phyloP scores from a whole-genome alignment of 257 asterid species.

The Coffea eugenioides region DNA sequence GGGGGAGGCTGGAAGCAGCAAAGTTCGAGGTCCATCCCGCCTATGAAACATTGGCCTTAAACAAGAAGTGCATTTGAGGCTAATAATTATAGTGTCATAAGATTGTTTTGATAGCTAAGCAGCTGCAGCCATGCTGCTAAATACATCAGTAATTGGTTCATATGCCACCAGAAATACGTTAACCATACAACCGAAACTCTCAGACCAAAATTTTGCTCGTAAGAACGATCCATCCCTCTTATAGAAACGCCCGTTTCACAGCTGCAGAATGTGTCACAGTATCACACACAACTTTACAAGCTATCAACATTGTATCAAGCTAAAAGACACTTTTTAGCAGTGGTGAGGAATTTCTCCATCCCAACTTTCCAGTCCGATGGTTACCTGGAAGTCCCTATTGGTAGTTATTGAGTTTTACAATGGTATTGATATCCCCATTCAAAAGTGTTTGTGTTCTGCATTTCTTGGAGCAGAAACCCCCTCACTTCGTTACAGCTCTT shows the following conservation, averaged over 20 bases:
- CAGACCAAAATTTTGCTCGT: background rate
- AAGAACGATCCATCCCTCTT: background rate
- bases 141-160: background rate
- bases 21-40: too few species aligned
- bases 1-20: too few species aligned
- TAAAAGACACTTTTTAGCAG: too few species aligned
- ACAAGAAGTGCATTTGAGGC: too few species aligned
- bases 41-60: too few species aligned
- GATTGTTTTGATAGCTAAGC: too few species aligned
- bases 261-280: background rate
- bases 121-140: too few species aligned
- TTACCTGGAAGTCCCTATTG: background rate
- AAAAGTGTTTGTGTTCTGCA: background rate
- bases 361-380: too few species aligned
- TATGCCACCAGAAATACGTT: background rate
- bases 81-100: too few species aligned
- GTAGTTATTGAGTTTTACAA: slow-evolving; percentile 1
- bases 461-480: slow-evolving; percentile 20
- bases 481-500: slow-evolving; percentile 15
- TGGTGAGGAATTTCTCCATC: background rate
- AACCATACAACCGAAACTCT: background rate
- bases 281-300: background rate
- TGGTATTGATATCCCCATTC: slow-evolving; percentile 6
- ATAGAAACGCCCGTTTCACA: background rate
- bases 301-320: background rate